phyloP scores from a whole-genome alignment of 345 rosid species.

The Cardiospermum halicacabum region DNA sequence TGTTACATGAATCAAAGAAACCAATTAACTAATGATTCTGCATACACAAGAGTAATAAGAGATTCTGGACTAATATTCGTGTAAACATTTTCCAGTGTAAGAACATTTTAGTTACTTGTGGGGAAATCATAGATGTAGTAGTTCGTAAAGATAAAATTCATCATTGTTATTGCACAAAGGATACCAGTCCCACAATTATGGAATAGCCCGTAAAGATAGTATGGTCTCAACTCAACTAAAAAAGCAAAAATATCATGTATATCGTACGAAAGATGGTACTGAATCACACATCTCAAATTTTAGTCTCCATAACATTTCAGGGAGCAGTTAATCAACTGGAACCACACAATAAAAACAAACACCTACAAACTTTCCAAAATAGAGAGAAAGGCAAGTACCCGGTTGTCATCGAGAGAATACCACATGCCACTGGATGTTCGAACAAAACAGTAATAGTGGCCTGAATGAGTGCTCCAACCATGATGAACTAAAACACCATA shows the following conservation, averaged over 20 bases:
- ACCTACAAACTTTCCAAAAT: constrained; percentile 15
- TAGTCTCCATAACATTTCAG: neutral
- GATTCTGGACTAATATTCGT: neutral
- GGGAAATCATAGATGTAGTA: neutral
- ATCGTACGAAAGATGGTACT: neutral
- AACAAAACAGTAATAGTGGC: constrained; percentile 86
- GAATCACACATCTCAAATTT: neutral
- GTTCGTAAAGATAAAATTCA: neutral
- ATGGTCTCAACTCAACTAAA: neutral
- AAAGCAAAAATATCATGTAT: neutral
- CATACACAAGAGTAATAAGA: constrained; percentile 6
- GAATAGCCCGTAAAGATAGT: neutral
- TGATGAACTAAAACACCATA: constrained; percentile 92
- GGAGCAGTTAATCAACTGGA: constrained; percentile 3
- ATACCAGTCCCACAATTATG: neutral
- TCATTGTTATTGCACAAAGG: neutral
- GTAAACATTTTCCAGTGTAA: neutral
- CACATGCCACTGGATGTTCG: constrained; percentile 92
- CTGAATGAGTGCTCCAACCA: constrained; percentile 86
- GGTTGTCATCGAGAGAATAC: constrained; percentile 89
- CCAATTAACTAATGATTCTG: neutral
- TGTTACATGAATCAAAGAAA: constrained; percentile 27
- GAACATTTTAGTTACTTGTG: neutral
- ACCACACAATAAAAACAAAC: neutral
- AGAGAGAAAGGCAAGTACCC: constrained; percentile 41